Percentiles rank a stretch among this genome's conserved stretches.
phyloP scores from a whole-genome alignment of 495 filamentous ascomycete species.

The Haplographium delicatum region DNA sequence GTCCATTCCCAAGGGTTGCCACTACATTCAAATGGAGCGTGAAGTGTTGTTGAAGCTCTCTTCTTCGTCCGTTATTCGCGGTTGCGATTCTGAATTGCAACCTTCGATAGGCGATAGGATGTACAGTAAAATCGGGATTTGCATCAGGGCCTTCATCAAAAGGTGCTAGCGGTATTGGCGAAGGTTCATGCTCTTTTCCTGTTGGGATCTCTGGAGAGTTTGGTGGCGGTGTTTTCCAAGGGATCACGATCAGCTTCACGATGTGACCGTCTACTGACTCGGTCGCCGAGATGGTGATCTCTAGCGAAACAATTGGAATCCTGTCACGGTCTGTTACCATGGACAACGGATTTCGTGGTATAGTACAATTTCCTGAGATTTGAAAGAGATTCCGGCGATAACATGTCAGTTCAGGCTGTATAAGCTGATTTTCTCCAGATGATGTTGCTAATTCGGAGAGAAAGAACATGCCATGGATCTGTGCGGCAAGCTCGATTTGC shows the following conservation, averaged over 20 bases:
- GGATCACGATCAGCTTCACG: conserved; percentile 89
- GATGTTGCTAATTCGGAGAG: conserved; percentile 78
- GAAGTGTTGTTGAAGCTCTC: conserved; percentile 80
- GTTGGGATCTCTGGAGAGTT: conserved; percentile 56
- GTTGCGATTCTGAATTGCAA: conserved; percentile 81
- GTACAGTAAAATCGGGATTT: conserved; percentile 73
- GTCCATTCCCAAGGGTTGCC: conserved; percentile 64
- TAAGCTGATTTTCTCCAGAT: conserved; percentile 51
- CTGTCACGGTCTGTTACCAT: conserved; percentile 79
- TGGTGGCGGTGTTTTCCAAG: conserved; percentile 87
- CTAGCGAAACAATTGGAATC: conserved; percentile 72
- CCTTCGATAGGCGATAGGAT: conserved; percentile 84
- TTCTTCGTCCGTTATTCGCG: conserved; percentile 67
- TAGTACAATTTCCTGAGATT: conserved; percentile 78
- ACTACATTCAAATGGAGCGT: conserved; percentile 69
- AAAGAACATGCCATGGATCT: conserved; percentile 96
- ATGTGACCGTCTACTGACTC: conserved; percentile 86
- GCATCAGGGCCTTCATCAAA: conserved; percentile 48
- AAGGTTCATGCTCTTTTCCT: conserved; percentile 48
- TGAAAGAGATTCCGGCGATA: conserved; percentile 92
- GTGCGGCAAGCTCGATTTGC: conserved; percentile 63
- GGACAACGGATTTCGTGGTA: conserved; percentile 69
- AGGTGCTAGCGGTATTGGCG: conserved; percentile 67
- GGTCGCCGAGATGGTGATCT: conserved; percentile 81
- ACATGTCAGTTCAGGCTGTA: conserved; percentile 81